Conservation (phyloP, 2,329 filamentous ascomycete species). For the Teratosphaeriaceae sp. region DNA sequence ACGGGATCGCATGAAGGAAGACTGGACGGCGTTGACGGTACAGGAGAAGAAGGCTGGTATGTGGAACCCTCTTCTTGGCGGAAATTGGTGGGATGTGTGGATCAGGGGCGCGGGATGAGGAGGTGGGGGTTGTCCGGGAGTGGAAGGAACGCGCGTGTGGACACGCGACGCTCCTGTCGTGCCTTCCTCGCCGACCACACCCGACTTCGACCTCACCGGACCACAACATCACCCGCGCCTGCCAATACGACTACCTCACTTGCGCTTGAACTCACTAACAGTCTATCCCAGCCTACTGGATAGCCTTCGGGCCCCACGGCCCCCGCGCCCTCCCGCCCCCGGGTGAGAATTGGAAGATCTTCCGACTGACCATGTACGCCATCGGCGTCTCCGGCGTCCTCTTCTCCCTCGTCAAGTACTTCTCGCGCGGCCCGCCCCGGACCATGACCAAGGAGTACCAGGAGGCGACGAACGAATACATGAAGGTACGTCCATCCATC, state of each 20-base stretch:
- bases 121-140: not conserved
- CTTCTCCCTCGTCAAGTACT: constrained; percentile 65
- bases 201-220: not conserved
- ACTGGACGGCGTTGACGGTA: constrained; percentile 90
- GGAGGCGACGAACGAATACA: constrained; percentile 88
- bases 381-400: constrained; percentile 60
- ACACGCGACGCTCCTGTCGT: not conserved
- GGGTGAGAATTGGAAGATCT: constrained; percentile 75
- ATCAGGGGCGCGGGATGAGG: not conserved
- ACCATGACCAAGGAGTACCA: constrained; percentile 98
- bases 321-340: constrained; percentile 78
- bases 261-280: constrained; percentile 14
- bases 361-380: constrained; percentile 64
- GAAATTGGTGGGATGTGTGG: not conserved
- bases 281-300: constrained; percentile 76
- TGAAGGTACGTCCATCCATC: constrained; percentile 61
- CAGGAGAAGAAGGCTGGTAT: constrained; percentile 96
- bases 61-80: constrained; percentile 6
- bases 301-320: constrained; percentile 94
- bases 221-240: not conserved
- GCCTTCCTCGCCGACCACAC: too few relatives aligned
- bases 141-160: constrained; percentile 1
- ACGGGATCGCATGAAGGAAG: constrained; percentile 96
- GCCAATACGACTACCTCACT: not conserved
- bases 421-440: constrained; percentile 65